Evolutionary conservation across 768 basidiomycete species (phyloP).

Genomic region (Leccinellum albellum): DNA sequence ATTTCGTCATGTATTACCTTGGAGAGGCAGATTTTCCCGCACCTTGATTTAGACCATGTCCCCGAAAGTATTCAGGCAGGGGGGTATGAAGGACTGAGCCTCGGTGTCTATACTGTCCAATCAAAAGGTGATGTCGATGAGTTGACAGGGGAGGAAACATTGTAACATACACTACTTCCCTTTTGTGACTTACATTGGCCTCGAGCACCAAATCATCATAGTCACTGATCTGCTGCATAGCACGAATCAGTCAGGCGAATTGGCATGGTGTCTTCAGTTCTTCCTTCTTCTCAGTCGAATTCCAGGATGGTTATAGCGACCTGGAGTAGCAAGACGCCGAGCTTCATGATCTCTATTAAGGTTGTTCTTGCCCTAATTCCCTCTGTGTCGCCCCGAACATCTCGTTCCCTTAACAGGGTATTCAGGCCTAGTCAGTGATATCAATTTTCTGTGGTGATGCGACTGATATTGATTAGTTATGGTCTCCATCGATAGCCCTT

Average conservation of each 20-base stretch:
- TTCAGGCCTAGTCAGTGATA: neutral
- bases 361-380: neutral
- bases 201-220: neutral
- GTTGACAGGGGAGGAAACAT: neutral
- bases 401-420: neutral
- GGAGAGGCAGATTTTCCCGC: slow-evolving; percentile 30
- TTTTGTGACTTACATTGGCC: neutral
- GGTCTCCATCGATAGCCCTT: neutral
- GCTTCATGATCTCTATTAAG: neutral
- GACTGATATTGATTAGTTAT: neutral
- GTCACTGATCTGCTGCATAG: too few species aligned
- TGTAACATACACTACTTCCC: slow-evolving; percentile 2
- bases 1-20: slow-evolving; percentile 24
- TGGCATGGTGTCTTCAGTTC: neutral
- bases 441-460: neutral
- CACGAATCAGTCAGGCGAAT: neutral
- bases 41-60: slow-evolving; percentile 39
- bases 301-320: neutral
- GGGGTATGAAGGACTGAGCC: slow-evolving; percentile 27
- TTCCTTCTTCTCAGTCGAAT: neutral
- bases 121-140: slow-evolving; percentile 6
- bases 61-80: slow-evolving; percentile 29
- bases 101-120: slow-evolving; percentile 31
- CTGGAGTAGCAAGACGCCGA: neutral
- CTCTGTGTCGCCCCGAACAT: neutral